These are phyloP conservation scores for Backusella circina DNA, from an alignment of 192 early-diverging fungal genomes.

Conservation along the genomic window DNA sequence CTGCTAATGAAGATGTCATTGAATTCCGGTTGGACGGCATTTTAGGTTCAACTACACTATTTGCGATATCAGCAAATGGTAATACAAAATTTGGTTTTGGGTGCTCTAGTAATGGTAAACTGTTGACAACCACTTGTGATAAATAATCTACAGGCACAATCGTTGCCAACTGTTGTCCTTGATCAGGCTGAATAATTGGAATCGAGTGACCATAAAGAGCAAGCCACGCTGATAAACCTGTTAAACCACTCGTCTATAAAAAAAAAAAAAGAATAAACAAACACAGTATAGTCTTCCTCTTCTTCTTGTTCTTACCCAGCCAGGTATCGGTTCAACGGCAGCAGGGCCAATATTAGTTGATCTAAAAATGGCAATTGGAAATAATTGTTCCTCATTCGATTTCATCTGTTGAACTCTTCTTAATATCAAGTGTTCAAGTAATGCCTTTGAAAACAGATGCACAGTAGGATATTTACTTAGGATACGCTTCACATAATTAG, in stretches of 20 bases:
- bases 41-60: not conserved
- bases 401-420: slow-evolving; percentile 27
- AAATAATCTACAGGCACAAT: slow-evolving; percentile 33
- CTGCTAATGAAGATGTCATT: not conserved
- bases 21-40: slow-evolving; percentile 5
- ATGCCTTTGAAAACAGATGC: slow-evolving; percentile 43
- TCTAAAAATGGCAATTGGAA: slow-evolving; percentile 29
- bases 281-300: not conserved
- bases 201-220: slow-evolving; percentile 16
- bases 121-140: slow-evolving; percentile 7
- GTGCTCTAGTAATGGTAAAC: not conserved
- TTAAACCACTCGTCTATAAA: slow-evolving; percentile 18
- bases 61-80: not conserved
- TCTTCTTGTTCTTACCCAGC: slow-evolving; percentile 16
- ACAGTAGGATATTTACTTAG: slow-evolving; percentile 39
- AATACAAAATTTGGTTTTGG: slow-evolving; percentile 2
- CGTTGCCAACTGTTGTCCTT: slow-evolving; percentile 12
- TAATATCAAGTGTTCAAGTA: slow-evolving; percentile 42
- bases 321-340: slow-evolving; percentile 23
- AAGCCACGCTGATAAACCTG: slow-evolving; percentile 21
- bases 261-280: not conserved
- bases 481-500: slow-evolving; percentile 11
- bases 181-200: slow-evolving; percentile 20
- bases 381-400: slow-evolving; percentile 19
- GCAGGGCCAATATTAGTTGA: slow-evolving; percentile 20